These are phyloP conservation scores for Umbilicus rupestris DNA, from an alignment of 164 flowering plant genomes.

Conservation along the genomic window DNA sequence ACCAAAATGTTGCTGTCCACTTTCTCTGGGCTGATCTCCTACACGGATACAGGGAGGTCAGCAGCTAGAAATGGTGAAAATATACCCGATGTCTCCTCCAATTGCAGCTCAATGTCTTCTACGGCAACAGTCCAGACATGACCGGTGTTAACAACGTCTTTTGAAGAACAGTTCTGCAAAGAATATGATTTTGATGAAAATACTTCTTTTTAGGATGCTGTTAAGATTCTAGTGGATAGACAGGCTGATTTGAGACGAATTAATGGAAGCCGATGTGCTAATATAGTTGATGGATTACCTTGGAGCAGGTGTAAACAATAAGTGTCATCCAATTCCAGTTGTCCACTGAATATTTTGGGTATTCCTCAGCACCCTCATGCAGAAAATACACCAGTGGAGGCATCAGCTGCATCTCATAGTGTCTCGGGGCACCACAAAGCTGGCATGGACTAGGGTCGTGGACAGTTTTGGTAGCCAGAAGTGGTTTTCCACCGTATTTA, in stretches of 20 bases:
- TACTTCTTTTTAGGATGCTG: no score
- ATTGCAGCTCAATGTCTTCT: slow-evolving; percentile 3
- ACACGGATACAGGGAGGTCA: neutral
- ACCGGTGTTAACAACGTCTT: neutral
- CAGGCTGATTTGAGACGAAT: no score
- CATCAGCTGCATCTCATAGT: slow-evolving; percentile 90
- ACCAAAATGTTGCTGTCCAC: no score
- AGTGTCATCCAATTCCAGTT: slow-evolving; percentile 91
- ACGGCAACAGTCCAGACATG: neutral
- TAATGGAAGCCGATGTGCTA: no score
- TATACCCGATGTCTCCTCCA: neutral
- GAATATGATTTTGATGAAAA: neutral
- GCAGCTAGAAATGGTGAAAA: neutral
- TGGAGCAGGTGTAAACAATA: slow-evolving; percentile 66
- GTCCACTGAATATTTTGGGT: slow-evolving; percentile 24
- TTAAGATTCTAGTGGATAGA: no score
- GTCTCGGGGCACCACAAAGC: slow-evolving; percentile 61
- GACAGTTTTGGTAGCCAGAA: slow-evolving; percentile 35
- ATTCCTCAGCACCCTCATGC: slow-evolving; percentile 39
- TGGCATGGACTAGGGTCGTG: slow-evolving; percentile 41
- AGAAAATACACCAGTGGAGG: slow-evolving; percentile 73
- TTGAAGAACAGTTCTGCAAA: neutral
- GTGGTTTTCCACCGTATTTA: slow-evolving; percentile 67
- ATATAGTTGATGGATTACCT: slow-evolving; percentile 28
- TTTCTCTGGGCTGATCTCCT: neutral